A percentile compares a stretch with the other conserved stretches of the same genome.
These are phyloP conservation scores for Akebia trifoliata DNA, from an alignment of 164 flowering plant species.

Conservation along the genomic window DNA sequence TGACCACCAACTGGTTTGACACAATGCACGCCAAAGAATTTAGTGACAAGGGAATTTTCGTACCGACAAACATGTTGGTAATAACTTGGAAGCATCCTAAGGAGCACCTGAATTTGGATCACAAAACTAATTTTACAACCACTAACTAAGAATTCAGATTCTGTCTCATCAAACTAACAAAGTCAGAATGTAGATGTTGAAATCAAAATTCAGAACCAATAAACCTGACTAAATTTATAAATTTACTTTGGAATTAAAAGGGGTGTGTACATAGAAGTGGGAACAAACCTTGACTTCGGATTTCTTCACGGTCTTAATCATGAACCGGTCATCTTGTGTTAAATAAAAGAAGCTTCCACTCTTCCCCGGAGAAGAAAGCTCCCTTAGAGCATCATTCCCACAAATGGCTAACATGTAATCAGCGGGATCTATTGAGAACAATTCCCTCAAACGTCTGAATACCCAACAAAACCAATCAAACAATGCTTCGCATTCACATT, in stretches of 20 bases:
- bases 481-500: too few species aligned
- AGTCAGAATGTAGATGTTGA: not conserved
- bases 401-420: slow-evolving; percentile 90
- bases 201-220: not conserved
- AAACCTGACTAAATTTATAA: not conserved
- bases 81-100: slow-evolving; percentile 81
- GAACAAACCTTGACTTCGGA: slow-evolving; percentile 23
- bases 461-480: not conserved
- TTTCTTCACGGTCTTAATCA: slow-evolving; percentile 66
- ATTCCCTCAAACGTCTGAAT: slow-evolving; percentile 60
- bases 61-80: slow-evolving; percentile 62
- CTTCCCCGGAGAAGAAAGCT: slow-evolving; percentile 88
- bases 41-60: slow-evolving; percentile 74
- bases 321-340: slow-evolving; percentile 87
- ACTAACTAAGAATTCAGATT: not conserved
- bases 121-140: not conserved
- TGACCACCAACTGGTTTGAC: slow-evolving; percentile 85
- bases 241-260: not conserved
- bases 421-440: slow-evolving; percentile 79
- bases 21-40: slow-evolving; percentile 83
- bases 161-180: not conserved
- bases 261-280: too few species aligned
- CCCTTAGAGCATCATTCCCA: slow-evolving; percentile 80
- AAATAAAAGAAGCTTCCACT: slow-evolving; percentile 88
- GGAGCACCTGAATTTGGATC: slow-evolving; percentile 55